Evolutionary conservation across 352 stramenopile species (phyloP).

Genomic region (Stephanocyclus meneghinianus): DNA sequence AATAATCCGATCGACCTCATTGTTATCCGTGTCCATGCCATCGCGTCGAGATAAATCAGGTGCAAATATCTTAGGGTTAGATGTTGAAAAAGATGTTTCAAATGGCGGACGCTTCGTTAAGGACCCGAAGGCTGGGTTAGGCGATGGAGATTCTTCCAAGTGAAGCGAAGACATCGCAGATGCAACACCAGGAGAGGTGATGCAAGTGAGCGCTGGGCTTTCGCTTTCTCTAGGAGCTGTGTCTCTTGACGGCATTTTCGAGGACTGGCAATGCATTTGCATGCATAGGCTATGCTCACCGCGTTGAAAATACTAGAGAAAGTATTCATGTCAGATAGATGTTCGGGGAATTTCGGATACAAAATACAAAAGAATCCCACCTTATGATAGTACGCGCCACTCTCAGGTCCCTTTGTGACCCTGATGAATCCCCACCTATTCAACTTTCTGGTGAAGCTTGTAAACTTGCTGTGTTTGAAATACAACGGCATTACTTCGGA

Average conservation of each 20-base stretch:
- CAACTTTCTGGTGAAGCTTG: constrained; percentile 53
- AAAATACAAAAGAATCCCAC: background rate
- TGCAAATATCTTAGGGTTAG: constrained; percentile 1
- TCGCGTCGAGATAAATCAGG: background rate
- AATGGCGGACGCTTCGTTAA: background rate
- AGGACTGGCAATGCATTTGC: constrained; percentile 44
- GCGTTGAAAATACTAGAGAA: constrained; percentile 26
- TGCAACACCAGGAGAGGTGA: background rate
- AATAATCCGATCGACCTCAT: background rate
- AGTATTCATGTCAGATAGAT: background rate
- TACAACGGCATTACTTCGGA: constrained; percentile 51
- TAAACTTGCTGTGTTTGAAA: constrained; percentile 55
- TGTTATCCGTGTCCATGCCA: background rate
- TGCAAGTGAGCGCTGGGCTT: background rate
- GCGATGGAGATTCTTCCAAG: constrained; percentile 5
- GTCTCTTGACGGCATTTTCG: background rate
- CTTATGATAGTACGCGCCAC: constrained; percentile 60
- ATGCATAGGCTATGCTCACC: constrained; percentile 35
- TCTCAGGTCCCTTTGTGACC: constrained; percentile 52
- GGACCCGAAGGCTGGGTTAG: background rate
- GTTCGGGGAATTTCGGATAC: background rate
- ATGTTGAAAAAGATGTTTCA: background rate
- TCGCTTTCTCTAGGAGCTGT: background rate
- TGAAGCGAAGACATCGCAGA: background rate
- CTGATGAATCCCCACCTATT: constrained; percentile 64